Evolutionary conservation across 208 protist genomes (phyloP).

Genomic region (Crithidia sp.): DNA sequence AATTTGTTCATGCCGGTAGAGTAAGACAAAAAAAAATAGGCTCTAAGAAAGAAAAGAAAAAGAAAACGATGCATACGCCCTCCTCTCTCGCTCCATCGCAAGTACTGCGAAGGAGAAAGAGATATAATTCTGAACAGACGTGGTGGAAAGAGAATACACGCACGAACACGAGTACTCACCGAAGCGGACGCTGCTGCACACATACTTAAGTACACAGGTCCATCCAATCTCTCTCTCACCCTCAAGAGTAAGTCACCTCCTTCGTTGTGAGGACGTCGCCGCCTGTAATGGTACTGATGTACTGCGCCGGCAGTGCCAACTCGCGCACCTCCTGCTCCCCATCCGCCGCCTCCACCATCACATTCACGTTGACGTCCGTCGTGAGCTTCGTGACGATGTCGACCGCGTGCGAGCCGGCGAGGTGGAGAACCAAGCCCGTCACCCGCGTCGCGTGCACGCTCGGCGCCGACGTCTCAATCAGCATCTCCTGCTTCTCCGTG

Average conservation of each 20-base stretch:
- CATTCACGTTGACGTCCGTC: conserved; percentile 38
- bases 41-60: not conserved
- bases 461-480: conserved; percentile 29
- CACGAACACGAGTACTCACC: no score
- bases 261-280: conserved; percentile 13
- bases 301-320: conserved; percentile 44
- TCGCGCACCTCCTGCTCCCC: conserved; percentile 35
- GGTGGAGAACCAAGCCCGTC: conserved; percentile 18
- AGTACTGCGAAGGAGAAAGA: no score
- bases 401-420: conserved; percentile 17
- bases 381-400: conserved; percentile 34
- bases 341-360: conserved; percentile 25
- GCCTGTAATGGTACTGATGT: conserved; percentile 18
- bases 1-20: not conserved
- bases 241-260: conserved; percentile 29
- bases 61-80: not conserved
- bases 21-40: not conserved
- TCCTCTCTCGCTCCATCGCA: not conserved
- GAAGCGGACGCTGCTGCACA: no score
- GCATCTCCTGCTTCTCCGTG: conserved; percentile 34
- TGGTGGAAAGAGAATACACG: no score
- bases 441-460: conserved; percentile 32
- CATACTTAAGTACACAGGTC: not conserved
- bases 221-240: not conserved
- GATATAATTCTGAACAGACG: no score